Percentiles rank a stretch among this genome's conserved stretches.
phyloP scores from a whole-genome alignment of 495 filamentous ascomycete genomes.

The Hypoxylon lienhwacheense region DNA sequence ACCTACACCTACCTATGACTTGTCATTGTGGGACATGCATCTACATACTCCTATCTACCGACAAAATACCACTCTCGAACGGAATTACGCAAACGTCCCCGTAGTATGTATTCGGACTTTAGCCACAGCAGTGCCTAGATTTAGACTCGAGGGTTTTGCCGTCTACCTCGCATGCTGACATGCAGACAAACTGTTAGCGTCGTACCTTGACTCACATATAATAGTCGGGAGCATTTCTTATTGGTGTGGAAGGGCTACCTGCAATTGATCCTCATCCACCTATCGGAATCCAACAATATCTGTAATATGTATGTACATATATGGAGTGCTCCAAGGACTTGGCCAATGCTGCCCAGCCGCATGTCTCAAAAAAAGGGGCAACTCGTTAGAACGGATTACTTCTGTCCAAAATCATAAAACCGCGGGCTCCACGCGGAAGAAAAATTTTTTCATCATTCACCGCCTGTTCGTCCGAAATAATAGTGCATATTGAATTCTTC shows the following conservation, averaged over 20 bases:
- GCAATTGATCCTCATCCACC: neutral
- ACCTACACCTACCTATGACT: no score
- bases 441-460: neutral
- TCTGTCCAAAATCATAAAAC: no score
- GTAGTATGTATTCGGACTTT: conserved; percentile 20
- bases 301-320: no score
- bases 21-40: conserved; percentile 24
- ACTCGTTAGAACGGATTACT: neutral
- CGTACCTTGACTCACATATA: conserved; percentile 13
- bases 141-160: conserved; percentile 21
- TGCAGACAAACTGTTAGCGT: conserved; percentile 11
- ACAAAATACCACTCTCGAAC: no score
- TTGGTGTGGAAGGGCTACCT: conserved; percentile 10
- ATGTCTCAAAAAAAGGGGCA: conserved; percentile 9
- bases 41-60: no score
- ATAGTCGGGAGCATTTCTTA: conserved; percentile 8
- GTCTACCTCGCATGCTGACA: conserved; percentile 14
- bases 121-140: conserved; percentile 1
- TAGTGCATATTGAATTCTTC: conserved; percentile 53
- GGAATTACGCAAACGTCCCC: conserved; percentile 14
- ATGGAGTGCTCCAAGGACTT: conserved; percentile 20
- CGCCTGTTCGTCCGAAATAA: neutral
- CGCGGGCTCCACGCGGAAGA: no score
- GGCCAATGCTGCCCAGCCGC: conserved; percentile 19
- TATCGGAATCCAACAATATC: conserved; percentile 4